A percentile compares a stretch with the other conserved stretches of the same genome.
These are phyloP conservation scores for Hibiscus syriacus DNA, from an alignment of 345 rosid genomes.

Conservation along the genomic window DNA sequence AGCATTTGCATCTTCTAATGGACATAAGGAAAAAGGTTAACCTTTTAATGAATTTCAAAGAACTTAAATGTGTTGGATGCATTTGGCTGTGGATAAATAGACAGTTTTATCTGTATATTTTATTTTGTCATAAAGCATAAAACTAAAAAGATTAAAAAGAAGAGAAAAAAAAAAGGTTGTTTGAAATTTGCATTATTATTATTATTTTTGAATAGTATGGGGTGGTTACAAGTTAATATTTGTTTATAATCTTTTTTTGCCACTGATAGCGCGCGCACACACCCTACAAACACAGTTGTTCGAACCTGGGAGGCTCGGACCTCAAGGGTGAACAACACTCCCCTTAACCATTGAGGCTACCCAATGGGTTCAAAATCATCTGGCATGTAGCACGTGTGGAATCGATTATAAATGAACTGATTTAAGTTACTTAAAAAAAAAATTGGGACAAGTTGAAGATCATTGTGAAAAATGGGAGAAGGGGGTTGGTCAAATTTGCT, in stretches of 20 bases:
- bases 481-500: too few relatives aligned
- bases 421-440: not conserved
- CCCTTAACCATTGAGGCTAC: too few relatives aligned
- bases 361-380: too few relatives aligned
- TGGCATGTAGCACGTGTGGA: not conserved
- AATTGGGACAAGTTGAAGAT: not conserved
- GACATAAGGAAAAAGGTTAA: constrained; percentile 4
- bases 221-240: too few relatives aligned
- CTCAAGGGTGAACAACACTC: too few relatives aligned
- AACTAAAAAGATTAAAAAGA: not conserved
- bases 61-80: too few relatives aligned
- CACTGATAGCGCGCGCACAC: too few relatives aligned
- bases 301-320: too few relatives aligned
- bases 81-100: not conserved
- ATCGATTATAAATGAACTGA: not conserved
- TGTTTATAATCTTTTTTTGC: too few relatives aligned
- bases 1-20: not conserved
- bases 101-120: too few relatives aligned
- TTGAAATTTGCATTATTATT: not conserved
- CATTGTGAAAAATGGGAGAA: not conserved
- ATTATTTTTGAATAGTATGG: too few relatives aligned
- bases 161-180: not conserved
- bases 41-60: not conserved
- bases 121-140: not conserved
- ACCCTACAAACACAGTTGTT: too few relatives aligned